These are phyloP conservation scores for Pseudocercospora cruenta DNA, from an alignment of 2,329 filamentous ascomycete species.

Conservation along the genomic window DNA sequence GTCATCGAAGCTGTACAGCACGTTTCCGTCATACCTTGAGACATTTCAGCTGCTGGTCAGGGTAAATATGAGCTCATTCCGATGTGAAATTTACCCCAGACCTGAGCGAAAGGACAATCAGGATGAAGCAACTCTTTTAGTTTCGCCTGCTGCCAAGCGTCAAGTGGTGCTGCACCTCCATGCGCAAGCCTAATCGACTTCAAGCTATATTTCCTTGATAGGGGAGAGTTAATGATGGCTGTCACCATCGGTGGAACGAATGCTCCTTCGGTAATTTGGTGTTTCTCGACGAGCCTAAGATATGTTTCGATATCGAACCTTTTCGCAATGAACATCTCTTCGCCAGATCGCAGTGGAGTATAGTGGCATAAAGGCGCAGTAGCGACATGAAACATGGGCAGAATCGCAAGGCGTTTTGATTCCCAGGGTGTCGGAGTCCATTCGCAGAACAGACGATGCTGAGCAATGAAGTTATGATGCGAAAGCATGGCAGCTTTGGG, in stretches of 20 bases:
- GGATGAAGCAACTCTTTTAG: constrained; percentile 46
- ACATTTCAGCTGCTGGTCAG: too few species aligned
- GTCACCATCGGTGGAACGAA: constrained; percentile 59
- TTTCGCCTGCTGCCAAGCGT: constrained; percentile 50
- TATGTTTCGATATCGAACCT: constrained; percentile 55
- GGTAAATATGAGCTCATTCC: too few species aligned
- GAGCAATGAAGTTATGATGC: constrained; percentile 60
- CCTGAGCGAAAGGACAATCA: constrained; percentile 48
- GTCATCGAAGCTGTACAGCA: constrained; percentile 33
- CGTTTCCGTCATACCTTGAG: constrained; percentile 44
- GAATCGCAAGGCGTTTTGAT: constrained; percentile 44
- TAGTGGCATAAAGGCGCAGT: constrained; percentile 46
- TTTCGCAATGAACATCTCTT: constrained; percentile 46
- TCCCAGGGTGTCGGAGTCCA: constrained; percentile 45
- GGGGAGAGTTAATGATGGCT: constrained; percentile 53
- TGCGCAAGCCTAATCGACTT: constrained; percentile 42
- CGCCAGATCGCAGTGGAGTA: constrained; percentile 39
- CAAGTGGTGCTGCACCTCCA: constrained; percentile 53
- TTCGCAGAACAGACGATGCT: constrained; percentile 42
- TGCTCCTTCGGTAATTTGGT: constrained; percentile 53
- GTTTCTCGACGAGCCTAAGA: constrained; percentile 49
- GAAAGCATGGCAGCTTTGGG: constrained; percentile 63
- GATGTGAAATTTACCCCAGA: constrained; percentile 40
- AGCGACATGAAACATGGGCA: constrained; percentile 57
- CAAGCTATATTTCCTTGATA: constrained; percentile 49